phyloP scores from a whole-genome alignment of 169 alveolate species.

The Miamiensis avidus region DNA sequence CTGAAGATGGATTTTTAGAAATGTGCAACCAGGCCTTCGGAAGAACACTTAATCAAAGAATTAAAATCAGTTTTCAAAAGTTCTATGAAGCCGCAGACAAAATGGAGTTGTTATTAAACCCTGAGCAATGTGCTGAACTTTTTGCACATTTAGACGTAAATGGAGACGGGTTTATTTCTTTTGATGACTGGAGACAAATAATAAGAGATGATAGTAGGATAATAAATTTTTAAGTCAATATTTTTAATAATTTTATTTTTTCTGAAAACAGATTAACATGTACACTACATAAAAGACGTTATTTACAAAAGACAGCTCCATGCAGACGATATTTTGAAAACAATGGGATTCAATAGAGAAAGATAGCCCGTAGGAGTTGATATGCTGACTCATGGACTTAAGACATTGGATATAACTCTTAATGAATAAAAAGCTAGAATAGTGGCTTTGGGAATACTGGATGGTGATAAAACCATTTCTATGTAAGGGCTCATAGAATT shows the following conservation, averaged over 20 bases:
- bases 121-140: constrained; percentile 11
- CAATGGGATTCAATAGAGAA: constrained; percentile 44
- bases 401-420: constrained; percentile 35
- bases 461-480: constrained; percentile 17
- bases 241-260: neutral
- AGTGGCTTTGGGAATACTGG: constrained; percentile 31
- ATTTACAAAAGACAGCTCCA: constrained; percentile 42
- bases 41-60: constrained; percentile 30
- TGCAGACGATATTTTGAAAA: constrained; percentile 43
- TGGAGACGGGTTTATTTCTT: constrained; percentile 40
- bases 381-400: constrained; percentile 28
- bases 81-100: constrained; percentile 28
- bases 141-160: constrained; percentile 34
- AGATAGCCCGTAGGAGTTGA: constrained; percentile 18
- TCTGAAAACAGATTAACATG: constrained; percentile 26
- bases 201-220: constrained; percentile 36
- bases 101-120: constrained; percentile 31
- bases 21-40: constrained; percentile 45
- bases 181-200: constrained; percentile 39
- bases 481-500: constrained; percentile 33
- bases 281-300: constrained; percentile 43
- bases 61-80: constrained; percentile 28
- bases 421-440: constrained; percentile 23
- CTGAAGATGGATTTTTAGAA: constrained; percentile 46
- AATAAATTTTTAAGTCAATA: neutral